These are phyloP conservation scores for Funneliformis caledonium DNA, from an alignment of 371 early-diverging fungal species.

Conservation along the genomic window DNA sequence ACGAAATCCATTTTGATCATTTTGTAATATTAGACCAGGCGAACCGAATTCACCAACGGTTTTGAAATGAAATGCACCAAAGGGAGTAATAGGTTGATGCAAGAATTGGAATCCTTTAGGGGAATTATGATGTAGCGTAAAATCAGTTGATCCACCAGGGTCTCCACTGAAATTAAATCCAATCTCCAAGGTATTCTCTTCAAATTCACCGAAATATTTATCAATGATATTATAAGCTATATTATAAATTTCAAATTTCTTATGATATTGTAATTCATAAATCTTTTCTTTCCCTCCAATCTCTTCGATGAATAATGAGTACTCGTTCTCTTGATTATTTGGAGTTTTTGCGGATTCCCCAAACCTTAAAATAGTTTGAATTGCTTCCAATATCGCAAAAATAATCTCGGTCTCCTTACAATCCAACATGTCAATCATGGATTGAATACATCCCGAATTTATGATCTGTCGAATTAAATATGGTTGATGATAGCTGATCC, in stretches of 20 bases:
- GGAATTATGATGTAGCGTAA: background rate
- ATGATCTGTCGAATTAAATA: conserved; percentile 92
- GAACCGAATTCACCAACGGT: background rate
- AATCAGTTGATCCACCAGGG: background rate
- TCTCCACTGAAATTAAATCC: too few relatives aligned
- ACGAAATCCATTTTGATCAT: background rate
- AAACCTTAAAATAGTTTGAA: conserved; percentile 96
- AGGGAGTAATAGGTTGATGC: background rate
- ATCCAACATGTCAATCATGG: conserved; percentile 90
- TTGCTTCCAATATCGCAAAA: conserved; percentile 94
- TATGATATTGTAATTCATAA: conserved; percentile 88
- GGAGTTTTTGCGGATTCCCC: conserved; percentile 76
- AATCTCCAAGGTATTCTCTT: background rate
- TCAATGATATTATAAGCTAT: conserved; percentile 92
- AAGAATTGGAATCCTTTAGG: background rate
- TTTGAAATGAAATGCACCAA: background rate
- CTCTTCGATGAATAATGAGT: conserved; percentile 86
- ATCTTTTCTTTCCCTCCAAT: conserved; percentile 92
- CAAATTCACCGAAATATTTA: conserved; percentile 82
- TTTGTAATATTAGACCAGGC: background rate
- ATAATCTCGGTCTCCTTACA: conserved; percentile 93
- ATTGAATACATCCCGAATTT: conserved; percentile 89
- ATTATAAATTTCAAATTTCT: conserved; percentile 91
- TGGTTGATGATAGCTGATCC: conserved; percentile 87
- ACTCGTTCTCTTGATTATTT: conserved; percentile 74